Conservation (phyloP, 805 yeast genomes). For the Blastobotrys peoriensis region DNA sequence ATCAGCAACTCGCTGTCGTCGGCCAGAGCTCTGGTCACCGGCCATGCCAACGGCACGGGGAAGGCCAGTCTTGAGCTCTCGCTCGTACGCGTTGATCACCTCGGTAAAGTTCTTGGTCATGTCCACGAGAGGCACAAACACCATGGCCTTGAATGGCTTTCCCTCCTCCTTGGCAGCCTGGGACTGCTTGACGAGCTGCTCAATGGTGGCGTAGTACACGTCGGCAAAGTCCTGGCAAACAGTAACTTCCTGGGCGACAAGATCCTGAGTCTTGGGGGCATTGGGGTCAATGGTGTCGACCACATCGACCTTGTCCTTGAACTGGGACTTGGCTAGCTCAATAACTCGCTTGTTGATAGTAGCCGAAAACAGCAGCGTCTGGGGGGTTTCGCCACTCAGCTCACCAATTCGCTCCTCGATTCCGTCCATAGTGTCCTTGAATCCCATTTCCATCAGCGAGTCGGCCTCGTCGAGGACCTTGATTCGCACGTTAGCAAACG, state of each 20-base stretch:
- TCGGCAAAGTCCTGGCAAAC: slow-evolving; percentile 51
- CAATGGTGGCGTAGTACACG: slow-evolving; percentile 48
- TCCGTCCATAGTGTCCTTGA: slow-evolving; percentile 55
- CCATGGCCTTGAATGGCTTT: slow-evolving; percentile 62
- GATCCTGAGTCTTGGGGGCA: slow-evolving; percentile 74
- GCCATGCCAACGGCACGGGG: background rate
- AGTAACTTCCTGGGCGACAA: slow-evolving; percentile 62
- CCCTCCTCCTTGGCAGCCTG: slow-evolving; percentile 22
- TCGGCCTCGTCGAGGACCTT: slow-evolving; percentile 90
- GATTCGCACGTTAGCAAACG: slow-evolving; percentile 51
- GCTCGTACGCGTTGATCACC: slow-evolving; percentile 30
- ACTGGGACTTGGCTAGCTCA: slow-evolving; percentile 50
- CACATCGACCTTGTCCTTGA: slow-evolving; percentile 27
- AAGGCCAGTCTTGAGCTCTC: slow-evolving; percentile 1
- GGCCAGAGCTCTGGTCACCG: background rate
- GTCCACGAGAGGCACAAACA: slow-evolving; percentile 74
- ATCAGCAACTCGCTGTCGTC: slow-evolving; percentile 54
- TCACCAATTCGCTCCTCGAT: slow-evolving; percentile 45
- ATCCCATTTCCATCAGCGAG: slow-evolving; percentile 74
- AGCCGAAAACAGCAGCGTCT: slow-evolving; percentile 79
- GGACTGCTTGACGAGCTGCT: slow-evolving; percentile 40
- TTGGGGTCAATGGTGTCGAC: slow-evolving; percentile 70
- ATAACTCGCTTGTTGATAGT: slow-evolving; percentile 70
- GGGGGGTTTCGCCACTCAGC: slow-evolving; percentile 31
- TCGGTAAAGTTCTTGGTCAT: slow-evolving; percentile 54